These are phyloP conservation scores for Aspergillus unguis DNA, from an alignment of 2,329 filamentous ascomycete genomes.

Conservation along the genomic window DNA sequence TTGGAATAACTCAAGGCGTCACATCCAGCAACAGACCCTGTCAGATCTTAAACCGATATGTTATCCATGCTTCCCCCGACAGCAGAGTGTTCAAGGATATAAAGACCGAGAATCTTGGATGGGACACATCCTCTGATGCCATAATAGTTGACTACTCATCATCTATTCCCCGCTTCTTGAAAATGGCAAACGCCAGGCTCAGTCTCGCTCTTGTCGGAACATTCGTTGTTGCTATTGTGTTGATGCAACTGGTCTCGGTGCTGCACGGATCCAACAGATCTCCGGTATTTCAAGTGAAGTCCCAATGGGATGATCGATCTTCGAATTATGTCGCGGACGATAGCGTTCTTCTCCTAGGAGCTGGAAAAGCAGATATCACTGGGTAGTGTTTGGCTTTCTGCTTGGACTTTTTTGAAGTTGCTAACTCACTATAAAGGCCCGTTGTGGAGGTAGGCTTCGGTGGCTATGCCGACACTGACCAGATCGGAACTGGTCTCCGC, in stretches of 20 bases:
- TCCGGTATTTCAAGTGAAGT: conserved; percentile 17
- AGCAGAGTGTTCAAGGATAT: conserved; percentile 6
- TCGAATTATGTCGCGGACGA: conserved; percentile 26
- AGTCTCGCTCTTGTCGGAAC: conserved; percentile 25
- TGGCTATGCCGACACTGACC: conserved; percentile 83
- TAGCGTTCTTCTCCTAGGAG: conserved; percentile 60
- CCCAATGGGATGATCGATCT: conserved; percentile 25
- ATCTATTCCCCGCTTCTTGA: conserved; percentile 1
- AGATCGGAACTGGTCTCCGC: conserved; percentile 77
- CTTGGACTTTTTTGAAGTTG: background rate
- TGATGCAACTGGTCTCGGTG: conserved; percentile 31
- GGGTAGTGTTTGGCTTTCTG: conserved; percentile 46
- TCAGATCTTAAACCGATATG: too few relatives aligned
- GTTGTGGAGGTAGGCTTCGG: conserved; percentile 89
- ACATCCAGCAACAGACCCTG: background rate
- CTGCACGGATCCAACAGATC: conserved; percentile 17
- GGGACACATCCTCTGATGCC: conserved; percentile 7
- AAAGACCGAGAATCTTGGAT: conserved; percentile 3
- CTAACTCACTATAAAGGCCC: conserved; percentile 49
- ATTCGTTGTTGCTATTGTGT: conserved; percentile 26
- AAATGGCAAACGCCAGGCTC: conserved; percentile 31
- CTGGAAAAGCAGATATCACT: conserved; percentile 70
- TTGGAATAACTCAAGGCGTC: conserved; percentile 4
- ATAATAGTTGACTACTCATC: conserved; percentile 3
- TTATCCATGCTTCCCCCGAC: conserved; percentile 3